Percentiles rank a stretch among this genome's conserved stretches.
These are phyloP conservation scores for Sporothrix mexicana DNA, from an alignment of 2,329 filamentous ascomycete species.

Conservation along the genomic window DNA sequence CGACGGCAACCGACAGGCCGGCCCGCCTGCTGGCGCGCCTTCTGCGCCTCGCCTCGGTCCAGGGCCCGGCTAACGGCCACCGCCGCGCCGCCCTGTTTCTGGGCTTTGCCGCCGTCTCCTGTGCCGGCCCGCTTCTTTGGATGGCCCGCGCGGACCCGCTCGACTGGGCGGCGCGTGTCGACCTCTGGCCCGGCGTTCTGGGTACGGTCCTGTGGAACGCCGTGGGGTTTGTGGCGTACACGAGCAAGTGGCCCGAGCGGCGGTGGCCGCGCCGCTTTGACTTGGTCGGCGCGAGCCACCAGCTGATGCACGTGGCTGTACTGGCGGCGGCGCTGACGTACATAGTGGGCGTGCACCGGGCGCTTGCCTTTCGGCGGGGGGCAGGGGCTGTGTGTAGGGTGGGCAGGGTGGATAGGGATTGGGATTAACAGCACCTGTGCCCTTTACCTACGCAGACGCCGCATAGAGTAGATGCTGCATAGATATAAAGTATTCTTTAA, in stretches of 20 bases:
- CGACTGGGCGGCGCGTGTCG: constrained; percentile 48
- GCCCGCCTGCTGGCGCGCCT: too few relatives aligned
- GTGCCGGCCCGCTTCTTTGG: constrained; percentile 50
- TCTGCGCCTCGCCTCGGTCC: constrained; percentile 42
- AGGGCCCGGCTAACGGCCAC: constrained; percentile 47
- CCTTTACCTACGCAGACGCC: too few relatives aligned
- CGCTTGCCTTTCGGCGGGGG: constrained; percentile 25
- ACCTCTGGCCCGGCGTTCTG: constrained; percentile 47
- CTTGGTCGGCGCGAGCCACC: constrained; percentile 54
- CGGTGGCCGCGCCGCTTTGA: constrained; percentile 53
- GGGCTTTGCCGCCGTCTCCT: constrained; percentile 49
- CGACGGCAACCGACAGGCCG: too few relatives aligned
- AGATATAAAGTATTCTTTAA: too few relatives aligned
- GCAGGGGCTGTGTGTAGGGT: constrained; percentile 3
- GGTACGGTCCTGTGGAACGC: constrained; percentile 48
- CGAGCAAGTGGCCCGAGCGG: constrained; percentile 51
- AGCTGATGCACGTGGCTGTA: constrained; percentile 56
- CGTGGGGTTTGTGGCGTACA: constrained; percentile 49
- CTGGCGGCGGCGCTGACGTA: constrained; percentile 50
- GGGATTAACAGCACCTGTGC: background rate
- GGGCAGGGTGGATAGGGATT: background rate
- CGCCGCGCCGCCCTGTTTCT: constrained; percentile 50
- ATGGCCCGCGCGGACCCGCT: constrained; percentile 44
- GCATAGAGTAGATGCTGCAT: too few relatives aligned
- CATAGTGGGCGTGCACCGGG: constrained; percentile 43